Evolutionary conservation across 2,329 filamentous ascomycete species (phyloP).

Genomic region (Volutella citrinella): DNA sequence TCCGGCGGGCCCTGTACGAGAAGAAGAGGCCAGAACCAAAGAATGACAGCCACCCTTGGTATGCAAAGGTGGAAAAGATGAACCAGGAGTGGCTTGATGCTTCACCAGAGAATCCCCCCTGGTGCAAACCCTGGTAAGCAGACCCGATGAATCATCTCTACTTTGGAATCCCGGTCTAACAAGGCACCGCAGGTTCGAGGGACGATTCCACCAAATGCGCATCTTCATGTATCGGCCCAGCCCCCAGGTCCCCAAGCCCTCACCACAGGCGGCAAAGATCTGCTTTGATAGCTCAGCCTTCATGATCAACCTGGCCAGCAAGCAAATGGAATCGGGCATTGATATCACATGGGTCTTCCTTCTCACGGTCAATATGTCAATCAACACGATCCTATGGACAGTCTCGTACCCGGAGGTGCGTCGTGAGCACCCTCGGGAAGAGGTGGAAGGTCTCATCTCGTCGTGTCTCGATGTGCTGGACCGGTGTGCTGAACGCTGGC

Average conservation of each 20-base stretch:
- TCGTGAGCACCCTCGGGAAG: slow-evolving; percentile 65
- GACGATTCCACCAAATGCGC: slow-evolving; percentile 81
- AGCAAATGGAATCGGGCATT: slow-evolving; percentile 71
- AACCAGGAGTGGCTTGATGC: slow-evolving; percentile 76
- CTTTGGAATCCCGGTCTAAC: slow-evolving; percentile 6
- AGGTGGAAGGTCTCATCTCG: slow-evolving; percentile 72
- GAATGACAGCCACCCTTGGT: slow-evolving; percentile 85
- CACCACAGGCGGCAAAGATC: slow-evolving; percentile 69
- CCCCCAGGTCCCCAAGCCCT: slow-evolving; percentile 86
- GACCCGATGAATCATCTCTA: not conserved
- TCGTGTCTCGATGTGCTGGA: slow-evolving; percentile 76
- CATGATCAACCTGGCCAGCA: slow-evolving; percentile 77
- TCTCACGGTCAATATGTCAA: slow-evolving; percentile 81
- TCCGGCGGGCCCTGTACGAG: slow-evolving; percentile 81
- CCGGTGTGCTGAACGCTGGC: slow-evolving; percentile 84
- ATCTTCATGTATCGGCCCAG: slow-evolving; percentile 87
- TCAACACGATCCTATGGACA: slow-evolving; percentile 90
- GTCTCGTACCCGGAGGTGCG: slow-evolving; percentile 85
- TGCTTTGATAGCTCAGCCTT: slow-evolving; percentile 82
- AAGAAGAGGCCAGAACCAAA: slow-evolving; percentile 74
- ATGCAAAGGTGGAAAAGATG: slow-evolving; percentile 72
- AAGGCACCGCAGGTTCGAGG: slow-evolving; percentile 52
- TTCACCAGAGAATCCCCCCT: slow-evolving; percentile 65
- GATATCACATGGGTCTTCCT: slow-evolving; percentile 95
- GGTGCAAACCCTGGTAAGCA: slow-evolving; percentile 78